Percentiles rank a stretch among this genome's conserved stretches.
Conservation (phyloP, 2,329 filamentous ascomycete species). For the Fusarium subtropicale region DNA sequence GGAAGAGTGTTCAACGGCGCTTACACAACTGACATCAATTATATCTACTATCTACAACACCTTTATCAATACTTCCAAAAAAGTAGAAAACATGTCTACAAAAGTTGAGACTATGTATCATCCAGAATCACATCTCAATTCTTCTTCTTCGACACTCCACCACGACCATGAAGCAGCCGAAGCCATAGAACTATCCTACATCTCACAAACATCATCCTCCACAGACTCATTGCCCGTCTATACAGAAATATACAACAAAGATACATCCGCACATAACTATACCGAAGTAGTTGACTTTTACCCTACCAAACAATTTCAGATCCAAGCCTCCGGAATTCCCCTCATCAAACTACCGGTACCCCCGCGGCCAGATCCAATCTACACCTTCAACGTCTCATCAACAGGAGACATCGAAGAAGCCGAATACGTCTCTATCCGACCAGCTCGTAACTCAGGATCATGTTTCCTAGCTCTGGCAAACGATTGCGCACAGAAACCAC, state of each 20-base stretch:
- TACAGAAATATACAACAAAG: conserved; percentile 20
- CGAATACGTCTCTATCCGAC: conserved; percentile 65
- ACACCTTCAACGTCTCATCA: conserved; percentile 56
- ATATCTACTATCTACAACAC: background rate
- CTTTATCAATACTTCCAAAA: background rate
- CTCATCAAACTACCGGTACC: conserved; percentile 57
- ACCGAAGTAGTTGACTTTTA: conserved; percentile 50
- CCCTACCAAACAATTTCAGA: conserved; percentile 60
- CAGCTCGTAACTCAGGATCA: conserved; percentile 58
- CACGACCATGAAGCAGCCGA: conserved; percentile 46
- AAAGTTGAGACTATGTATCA: conserved; percentile 1
- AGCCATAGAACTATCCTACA: conserved; percentile 41
- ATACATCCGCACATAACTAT: background rate
- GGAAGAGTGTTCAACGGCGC: background rate
- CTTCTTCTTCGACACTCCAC: conserved; percentile 38
- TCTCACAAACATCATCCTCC: conserved; percentile 46
- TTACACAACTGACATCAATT: background rate
- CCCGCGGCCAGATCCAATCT: conserved; percentile 55
- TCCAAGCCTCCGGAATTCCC: conserved; percentile 60
- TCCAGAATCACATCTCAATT: conserved; percentile 1
- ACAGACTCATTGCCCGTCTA: conserved; percentile 48
- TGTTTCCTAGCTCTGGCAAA: conserved; percentile 61
- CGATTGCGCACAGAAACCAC: conserved; percentile 48
- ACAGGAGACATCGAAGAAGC: conserved; percentile 55
- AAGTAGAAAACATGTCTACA: conserved; percentile 21